A percentile compares a stretch with the other conserved stretches of the same genome.
Evolutionary conservation across 768 basidiomycete genomes (phyloP).

Genomic region (Trametes cingulata): DNA sequence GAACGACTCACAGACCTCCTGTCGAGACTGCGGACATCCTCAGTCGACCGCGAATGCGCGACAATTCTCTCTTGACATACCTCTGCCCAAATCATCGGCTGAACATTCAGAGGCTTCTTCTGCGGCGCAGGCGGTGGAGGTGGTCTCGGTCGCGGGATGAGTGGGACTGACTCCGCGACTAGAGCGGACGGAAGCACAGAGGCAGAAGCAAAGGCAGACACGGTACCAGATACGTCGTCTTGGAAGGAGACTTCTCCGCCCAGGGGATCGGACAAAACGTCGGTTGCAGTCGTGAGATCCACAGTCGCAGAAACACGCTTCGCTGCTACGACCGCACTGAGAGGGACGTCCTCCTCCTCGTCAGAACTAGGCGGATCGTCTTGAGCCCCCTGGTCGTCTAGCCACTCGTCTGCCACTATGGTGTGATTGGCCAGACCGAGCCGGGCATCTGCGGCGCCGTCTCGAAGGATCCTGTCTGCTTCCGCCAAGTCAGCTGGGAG

Average conservation of each 20-base stretch:
- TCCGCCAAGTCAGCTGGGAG: background rate
- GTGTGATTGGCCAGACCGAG: background rate
- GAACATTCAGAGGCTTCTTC: constrained; percentile 20
- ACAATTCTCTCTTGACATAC: constrained; percentile 30
- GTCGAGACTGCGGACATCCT: constrained; percentile 58
- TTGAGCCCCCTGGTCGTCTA: background rate
- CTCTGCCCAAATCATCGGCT: constrained; percentile 48
- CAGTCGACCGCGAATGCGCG: background rate
- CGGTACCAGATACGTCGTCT: background rate
- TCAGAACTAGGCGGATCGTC: constrained; percentile 4
- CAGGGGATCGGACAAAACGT: background rate
- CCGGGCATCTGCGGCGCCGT: constrained; percentile 14
- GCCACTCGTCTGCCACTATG: background rate
- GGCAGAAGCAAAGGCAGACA: background rate
- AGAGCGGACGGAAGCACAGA: background rate
- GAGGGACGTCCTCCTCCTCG: constrained; percentile 13
- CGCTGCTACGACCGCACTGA: background rate
- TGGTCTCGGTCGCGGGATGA: background rate
- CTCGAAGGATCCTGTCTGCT: constrained; percentile 18
- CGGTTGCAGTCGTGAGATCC: background rate
- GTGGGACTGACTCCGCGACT: background rate
- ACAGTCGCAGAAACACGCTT: background rate
- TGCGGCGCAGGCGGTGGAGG: background rate
- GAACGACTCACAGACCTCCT: constrained; percentile 82
- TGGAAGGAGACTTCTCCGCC: background rate